These are phyloP conservation scores for Mycena haematopus DNA, from an alignment of 768 basidiomycete genomes.

Conservation along the genomic window DNA sequence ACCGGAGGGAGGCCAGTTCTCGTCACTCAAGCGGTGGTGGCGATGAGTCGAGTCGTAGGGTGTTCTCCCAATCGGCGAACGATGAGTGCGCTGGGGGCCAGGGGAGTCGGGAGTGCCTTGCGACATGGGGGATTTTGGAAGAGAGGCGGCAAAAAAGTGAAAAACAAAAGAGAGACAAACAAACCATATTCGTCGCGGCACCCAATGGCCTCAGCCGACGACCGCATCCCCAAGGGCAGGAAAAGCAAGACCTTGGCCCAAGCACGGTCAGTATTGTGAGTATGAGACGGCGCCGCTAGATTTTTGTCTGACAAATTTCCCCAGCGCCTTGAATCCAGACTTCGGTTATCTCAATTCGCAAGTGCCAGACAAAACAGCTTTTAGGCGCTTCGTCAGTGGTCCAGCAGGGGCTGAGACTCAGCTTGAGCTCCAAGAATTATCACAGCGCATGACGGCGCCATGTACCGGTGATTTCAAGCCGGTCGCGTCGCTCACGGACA, in stretches of 20 bases:
- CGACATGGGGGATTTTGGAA: neutral
- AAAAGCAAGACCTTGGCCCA: neutral
- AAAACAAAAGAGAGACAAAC: constrained; percentile 1
- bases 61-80: neutral
- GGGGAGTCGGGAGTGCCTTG: neutral
- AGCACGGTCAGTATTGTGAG: neutral
- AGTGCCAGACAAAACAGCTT: neutral
- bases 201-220: neutral
- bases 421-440: neutral
- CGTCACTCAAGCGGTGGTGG: neutral
- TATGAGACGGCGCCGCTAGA: neutral
- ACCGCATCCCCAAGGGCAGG: neutral
- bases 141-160: neutral
- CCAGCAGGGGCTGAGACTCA: neutral
- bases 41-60: neutral
- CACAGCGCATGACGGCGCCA: no score
- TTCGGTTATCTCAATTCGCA: constrained; percentile 9
- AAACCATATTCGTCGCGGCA: neutral
- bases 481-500: neutral
- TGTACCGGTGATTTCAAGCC: no score
- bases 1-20: no score
- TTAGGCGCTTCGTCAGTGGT: neutral
- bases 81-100: neutral
- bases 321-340: neutral
- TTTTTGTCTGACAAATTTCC: no score